A percentile compares a stretch with the other conserved stretches of the same genome.
These are phyloP conservation scores for Alloascoidea hylecoeti DNA, from an alignment of 805 yeast genomes.

Conservation along the genomic window DNA sequence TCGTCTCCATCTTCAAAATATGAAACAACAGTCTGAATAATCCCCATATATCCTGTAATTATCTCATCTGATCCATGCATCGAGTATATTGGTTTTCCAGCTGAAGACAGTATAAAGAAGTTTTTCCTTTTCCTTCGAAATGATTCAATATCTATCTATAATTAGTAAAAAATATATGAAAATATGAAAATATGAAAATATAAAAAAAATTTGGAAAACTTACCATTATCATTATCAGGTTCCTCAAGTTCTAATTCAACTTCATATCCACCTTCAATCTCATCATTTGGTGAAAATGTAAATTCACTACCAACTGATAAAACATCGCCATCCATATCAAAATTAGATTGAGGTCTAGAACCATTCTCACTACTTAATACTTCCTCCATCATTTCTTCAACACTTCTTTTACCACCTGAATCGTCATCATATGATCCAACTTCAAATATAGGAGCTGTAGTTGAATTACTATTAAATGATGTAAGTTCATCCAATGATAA, in stretches of 20 bases:
- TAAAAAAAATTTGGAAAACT: conserved; percentile 7
- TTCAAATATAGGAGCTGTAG: too few relatives aligned
- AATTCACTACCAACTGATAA: not conserved
- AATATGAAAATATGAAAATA: conserved; percentile 11
- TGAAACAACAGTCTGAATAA: conserved; percentile 66
- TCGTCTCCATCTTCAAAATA: conserved; percentile 37
- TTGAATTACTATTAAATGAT: too few relatives aligned
- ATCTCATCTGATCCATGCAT: conserved; percentile 59
- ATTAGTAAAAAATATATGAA: conserved; percentile 16
- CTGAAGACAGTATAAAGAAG: conserved; percentile 63
- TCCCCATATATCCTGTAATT: conserved; percentile 59
- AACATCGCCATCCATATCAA: not conserved
- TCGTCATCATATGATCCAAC: conserved; percentile 1
- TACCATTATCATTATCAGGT: conserved; percentile 2
- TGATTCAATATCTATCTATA: conserved; percentile 12
- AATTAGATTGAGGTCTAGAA: not conserved
- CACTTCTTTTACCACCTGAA: not conserved
- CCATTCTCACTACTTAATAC: not conserved
- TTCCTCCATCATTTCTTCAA: not conserved
- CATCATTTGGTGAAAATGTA: conserved; percentile 3
- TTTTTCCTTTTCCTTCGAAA: conserved; percentile 39
- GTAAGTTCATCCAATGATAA: conserved; percentile 6
- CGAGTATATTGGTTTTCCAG: conserved; percentile 83
- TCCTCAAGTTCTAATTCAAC: conserved; percentile 3
- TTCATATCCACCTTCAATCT: conserved; percentile 5